These are phyloP conservation scores for Tausonia pullulans DNA, from an alignment of 1,284 basidiomycete genomes.

Conservation along the genomic window DNA sequence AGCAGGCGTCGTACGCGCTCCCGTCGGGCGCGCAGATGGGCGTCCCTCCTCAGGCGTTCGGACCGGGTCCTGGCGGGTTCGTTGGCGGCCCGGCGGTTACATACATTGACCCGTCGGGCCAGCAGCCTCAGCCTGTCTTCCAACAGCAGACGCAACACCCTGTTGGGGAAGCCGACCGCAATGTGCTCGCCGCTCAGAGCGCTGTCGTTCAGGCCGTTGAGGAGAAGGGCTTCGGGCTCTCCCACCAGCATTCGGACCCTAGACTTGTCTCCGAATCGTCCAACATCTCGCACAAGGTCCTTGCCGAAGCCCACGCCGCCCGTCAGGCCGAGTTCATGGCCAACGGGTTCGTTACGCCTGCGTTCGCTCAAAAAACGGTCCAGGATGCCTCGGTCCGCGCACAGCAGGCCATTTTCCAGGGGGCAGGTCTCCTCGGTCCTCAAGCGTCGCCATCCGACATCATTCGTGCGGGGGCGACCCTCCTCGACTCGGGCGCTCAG, in stretches of 20 bases:
- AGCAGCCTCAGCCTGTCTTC: not conserved
- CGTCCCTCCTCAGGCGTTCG: no score
- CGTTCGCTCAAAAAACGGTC: conserved; percentile 8
- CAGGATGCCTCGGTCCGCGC: conserved; percentile 9
- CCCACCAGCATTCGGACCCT: not conserved
- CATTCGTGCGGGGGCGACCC: not conserved
- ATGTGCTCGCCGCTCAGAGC: not conserved
- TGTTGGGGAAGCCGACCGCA: not conserved
- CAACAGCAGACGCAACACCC: not conserved
- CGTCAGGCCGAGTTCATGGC: conserved; percentile 4
- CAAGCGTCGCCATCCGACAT: not conserved
- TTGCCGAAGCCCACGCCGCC: conserved; percentile 6
- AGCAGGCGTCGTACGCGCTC: no score
- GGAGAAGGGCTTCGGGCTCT: conserved; percentile 4
- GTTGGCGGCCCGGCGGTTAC: not conserved
- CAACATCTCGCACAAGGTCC: conserved; percentile 2
- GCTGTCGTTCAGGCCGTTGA: conserved; percentile 12
- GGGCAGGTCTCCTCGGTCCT: not conserved
- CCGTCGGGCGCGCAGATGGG: no score
- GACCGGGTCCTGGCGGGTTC: not conserved
- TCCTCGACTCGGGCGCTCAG: not conserved
- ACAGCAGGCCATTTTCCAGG: conserved; percentile 2
- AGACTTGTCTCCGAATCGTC: conserved; percentile 10
- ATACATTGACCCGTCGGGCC: not conserved
- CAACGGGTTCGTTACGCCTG: conserved; percentile 4